Evolutionary conservation across 352 stramenopile species (phyloP), one percentile per base, ranked within the genome.

Genomic region (Phytophthora citrophthora): DNA sequence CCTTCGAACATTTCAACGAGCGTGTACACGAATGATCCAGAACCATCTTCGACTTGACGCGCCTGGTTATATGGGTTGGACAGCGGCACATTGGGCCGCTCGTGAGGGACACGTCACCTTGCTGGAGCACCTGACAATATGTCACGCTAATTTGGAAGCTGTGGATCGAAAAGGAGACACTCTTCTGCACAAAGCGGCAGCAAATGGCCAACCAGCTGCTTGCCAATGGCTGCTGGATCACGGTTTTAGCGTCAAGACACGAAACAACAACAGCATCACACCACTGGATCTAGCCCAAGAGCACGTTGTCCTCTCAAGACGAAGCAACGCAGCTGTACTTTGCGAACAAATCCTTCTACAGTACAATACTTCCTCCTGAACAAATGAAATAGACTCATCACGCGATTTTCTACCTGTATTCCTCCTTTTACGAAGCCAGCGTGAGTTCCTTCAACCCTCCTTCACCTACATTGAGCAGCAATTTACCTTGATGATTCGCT

Each of bases 1-100:
- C 5, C 44, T 92, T 18, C 56, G 52, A 1, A 45, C 57, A 11
- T 90, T 94, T 53, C 64, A 77, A 61, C 76, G 68, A 7, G 53
- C 77, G 31, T 87, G 79, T 10, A 70, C 78, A 38, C 47, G 52
- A n/a, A 70, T 88, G 18, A 34, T 62, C 1, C 64, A 55, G 23
- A 74, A 72, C 20, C 74, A 83, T 44, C 54, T 90, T 36, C 74
- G 72, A 4, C 64, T 85, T 0, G 80, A 92, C 57, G 64, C 68
- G 9, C 74, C 75, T 0, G 83, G 85, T 4, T 89, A 88, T 32
- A 83, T 94, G 76, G 83, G 83, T 29, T 94, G 85, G 83, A 91
- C 81, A 13, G 73, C 85, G 2, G 85, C 83, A 4, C 85, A 94
- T 47, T 94, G 85, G 85, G 83, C 85, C 12, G 83, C 83, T 6